Conservation (phyloP, 2,329 filamentous ascomycete species). For the Alternaria triticimaculans region DNA sequence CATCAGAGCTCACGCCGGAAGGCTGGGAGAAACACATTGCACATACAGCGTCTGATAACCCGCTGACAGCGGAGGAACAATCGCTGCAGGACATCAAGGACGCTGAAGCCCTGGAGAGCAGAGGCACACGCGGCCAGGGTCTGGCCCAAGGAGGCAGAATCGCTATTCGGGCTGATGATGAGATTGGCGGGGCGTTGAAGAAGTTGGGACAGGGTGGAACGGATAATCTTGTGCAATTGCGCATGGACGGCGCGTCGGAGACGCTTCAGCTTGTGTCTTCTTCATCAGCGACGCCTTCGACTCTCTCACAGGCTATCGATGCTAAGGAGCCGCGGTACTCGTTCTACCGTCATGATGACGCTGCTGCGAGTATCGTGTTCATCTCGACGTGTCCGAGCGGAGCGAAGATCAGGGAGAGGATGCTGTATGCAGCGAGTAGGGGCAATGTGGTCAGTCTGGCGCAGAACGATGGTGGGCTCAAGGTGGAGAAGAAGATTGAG, state of each 20-base stretch:
- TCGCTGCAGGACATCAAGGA: slow-evolving; percentile 74
- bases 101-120: slow-evolving; percentile 75
- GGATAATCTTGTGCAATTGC: slow-evolving; percentile 68
- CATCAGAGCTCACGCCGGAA: slow-evolving; percentile 70
- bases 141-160: slow-evolving; percentile 47
- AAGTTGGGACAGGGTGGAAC: slow-evolving; percentile 59
- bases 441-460: slow-evolving; percentile 69
- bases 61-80: slow-evolving; percentile 80
- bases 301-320: slow-evolving; percentile 68
- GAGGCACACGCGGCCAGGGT: slow-evolving; percentile 66
- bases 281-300: slow-evolving; percentile 60
- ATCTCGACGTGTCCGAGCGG: slow-evolving; percentile 80
- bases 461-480: slow-evolving; percentile 68
- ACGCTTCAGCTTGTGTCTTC: slow-evolving; percentile 69
- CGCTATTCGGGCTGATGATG: slow-evolving; percentile 63
- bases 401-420: slow-evolving; percentile 80
- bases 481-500: slow-evolving; percentile 72
- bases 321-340: slow-evolving; percentile 75
- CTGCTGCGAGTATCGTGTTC: slow-evolving; percentile 69
- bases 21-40: slow-evolving; percentile 77
- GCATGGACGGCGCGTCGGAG: slow-evolving; percentile 75
- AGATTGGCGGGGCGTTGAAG: slow-evolving; percentile 69
- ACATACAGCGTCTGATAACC: slow-evolving; percentile 67
- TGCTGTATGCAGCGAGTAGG: slow-evolving; percentile 77
- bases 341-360: slow-evolving; percentile 74